Evolutionary conservation across 2,329 filamentous ascomycete species (phyloP), one percentile per base, ranked within the genome.

Genomic region (Claviceps lovelessii): DNA sequence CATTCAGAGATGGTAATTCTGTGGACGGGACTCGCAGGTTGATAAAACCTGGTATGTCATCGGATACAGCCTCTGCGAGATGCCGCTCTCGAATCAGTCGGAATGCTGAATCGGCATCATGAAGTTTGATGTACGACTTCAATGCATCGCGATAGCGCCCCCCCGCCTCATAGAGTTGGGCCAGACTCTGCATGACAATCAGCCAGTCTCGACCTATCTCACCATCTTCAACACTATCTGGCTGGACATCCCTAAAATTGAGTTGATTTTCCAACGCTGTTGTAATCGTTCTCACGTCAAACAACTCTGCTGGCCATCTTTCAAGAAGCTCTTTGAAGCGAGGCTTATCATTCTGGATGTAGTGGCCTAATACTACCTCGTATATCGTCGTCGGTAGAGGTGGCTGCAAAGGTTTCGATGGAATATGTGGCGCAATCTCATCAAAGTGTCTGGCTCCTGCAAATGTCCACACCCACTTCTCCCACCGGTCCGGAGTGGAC

Each of bases 401-500:
- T 8, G 90, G 90, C 33, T 80, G 80, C 66, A 94, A 77, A n/a
- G 83, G 81, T 53, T 84, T 79, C 1, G 80, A 83, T 0, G 93
- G 93, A 35, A 98, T 87, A 63, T 86, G 84, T 41, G 86, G 79
- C 5, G 87, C 86, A 57, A 98, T 95, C 61, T 95, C 90, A 65
- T 96, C 88, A 62, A 95, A 89, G 64, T 84, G 89, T 59, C 88
- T 80, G 2, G 87, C 86, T 45, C 89, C 85, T 8, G 90, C 88
- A 70, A 98, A 98, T 0, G 81, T 85, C 81, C 87, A 94, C 5
- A 94, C 86, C 90, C 91, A 97, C 63, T 94, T 88, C 70, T 97
- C 90, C 93, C 93, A 98, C 61, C 85, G 76, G 50, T 85, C 77
- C 1, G 89, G 82, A 1, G 85, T 88, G 47, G 83, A 83, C 1